Base-by-base conservation (phyloP, 2,329 filamentous ascomycete species). In the Aspergillus sp. region DNA sequence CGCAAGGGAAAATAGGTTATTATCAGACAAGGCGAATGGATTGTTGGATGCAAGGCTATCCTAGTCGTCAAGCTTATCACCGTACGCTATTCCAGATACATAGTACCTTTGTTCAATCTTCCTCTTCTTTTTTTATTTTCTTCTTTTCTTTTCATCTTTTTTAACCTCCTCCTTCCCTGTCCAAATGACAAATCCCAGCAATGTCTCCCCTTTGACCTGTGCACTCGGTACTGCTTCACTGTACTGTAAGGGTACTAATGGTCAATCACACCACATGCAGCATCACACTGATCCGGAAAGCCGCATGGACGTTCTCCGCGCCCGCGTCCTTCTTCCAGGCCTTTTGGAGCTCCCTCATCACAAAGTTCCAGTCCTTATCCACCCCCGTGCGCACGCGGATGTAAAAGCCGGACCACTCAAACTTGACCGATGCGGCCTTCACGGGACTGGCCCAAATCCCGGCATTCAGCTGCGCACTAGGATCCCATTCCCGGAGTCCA, bases 361-460 rank as follows among this genome's bases (percentile, higher is more conserved):
- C 34, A 13, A 46, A 11, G 6, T 36, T 27, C 47, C 42, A 52
- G 31, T 58, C 57, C 7, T 43, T 12, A 11, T 57, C 47, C 9
- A 43, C 38, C 2, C 47, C 54, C 33, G 37, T 48, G 7, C 57
- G 51, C 1, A 59, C 43, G 6, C 51, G 42, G 29, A 57, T 51
- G 26, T 45, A 45, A 9, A 53, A 49, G 5, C 36, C 41, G 0
- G 54, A 51, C 57, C 54, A 59, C 10, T 48, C 43, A 7, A 56
- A 47, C 19, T 37, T 50, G 5, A 59, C 45, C 1, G 57, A 58
- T 3, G 49, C 51, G 11, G 49, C 55, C 5, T 47, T 42, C 4
- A 53, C 37, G 1, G 19, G 13, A n/a, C 38, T 31, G 9, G 37
- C 27, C n/a, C 33, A 19, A 8, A 35, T 43, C 39, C 45, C 49